phyloP scores from a whole-genome alignment of 2,329 filamentous ascomycete genomes.

The Cladosporium sp. region DNA sequence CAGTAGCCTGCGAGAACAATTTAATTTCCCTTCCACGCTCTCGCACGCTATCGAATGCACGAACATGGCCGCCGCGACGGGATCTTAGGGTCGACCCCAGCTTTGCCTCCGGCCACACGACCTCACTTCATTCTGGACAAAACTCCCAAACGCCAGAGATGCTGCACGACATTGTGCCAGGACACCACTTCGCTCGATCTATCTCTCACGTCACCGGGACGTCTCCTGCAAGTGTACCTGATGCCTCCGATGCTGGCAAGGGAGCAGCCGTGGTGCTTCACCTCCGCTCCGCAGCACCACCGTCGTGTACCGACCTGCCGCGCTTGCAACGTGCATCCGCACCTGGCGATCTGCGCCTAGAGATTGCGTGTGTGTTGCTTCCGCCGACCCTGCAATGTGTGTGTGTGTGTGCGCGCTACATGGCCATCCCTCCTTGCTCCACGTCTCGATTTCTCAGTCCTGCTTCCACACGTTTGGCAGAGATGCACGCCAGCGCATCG shows the following conservation, averaged over 20 bases:
- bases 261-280: constrained; percentile 13
- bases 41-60: constrained; percentile 21
- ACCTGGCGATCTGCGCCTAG: constrained; percentile 29
- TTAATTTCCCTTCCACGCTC: neutral
- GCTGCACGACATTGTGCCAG: constrained; percentile 26
- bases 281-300: constrained; percentile 11
- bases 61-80: constrained; percentile 9
- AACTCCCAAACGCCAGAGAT: constrained; percentile 19
- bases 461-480: constrained; percentile 64
- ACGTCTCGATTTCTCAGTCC: constrained; percentile 29
- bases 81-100: constrained; percentile 18
- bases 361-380: constrained; percentile 17
- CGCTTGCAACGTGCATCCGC: constrained; percentile 20
- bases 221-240: constrained; percentile 20
- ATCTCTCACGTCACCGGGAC: constrained; percentile 20
- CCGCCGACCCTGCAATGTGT: constrained; percentile 21
- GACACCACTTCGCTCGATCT: constrained; percentile 13
- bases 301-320: constrained; percentile 12
- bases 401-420: too few relatives aligned
- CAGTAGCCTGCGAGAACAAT: constrained; percentile 22
- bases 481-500: constrained; percentile 89
- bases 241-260: constrained; percentile 11
- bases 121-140: constrained; percentile 15
- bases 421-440: constrained; percentile 19
- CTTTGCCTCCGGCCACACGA: constrained; percentile 13